Conservation (phyloP, 345 rosid species). For the Gossypium australe region DNA sequence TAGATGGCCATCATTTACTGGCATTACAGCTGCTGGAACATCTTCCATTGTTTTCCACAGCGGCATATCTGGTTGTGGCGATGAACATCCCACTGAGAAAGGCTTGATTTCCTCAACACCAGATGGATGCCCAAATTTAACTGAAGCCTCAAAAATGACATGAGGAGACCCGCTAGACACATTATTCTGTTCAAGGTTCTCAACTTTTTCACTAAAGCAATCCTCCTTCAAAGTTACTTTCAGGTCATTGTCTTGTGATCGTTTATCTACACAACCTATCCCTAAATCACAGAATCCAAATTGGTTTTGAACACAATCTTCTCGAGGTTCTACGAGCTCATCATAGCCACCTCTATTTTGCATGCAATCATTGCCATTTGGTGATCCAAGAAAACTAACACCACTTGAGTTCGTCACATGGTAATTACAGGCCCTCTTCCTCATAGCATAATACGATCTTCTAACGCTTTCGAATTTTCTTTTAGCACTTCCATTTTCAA, state of each 20-base stretch:
- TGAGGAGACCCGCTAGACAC: slow-evolving; percentile 9
- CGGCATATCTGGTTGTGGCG: slow-evolving; percentile 28
- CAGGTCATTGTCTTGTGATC: slow-evolving; percentile 2
- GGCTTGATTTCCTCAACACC: slow-evolving; percentile 19
- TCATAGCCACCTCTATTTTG: slow-evolving; percentile 3
- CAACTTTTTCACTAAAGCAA: background rate
- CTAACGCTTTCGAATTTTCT: slow-evolving; percentile 37
- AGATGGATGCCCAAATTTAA: slow-evolving; percentile 12
- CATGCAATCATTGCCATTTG: slow-evolving; percentile 6
- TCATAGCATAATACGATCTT: slow-evolving; percentile 23
- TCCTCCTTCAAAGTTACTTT: slow-evolving; percentile 2
- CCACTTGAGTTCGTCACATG: slow-evolving; percentile 6
- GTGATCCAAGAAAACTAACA: slow-evolving; percentile 11
- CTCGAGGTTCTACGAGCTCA: slow-evolving; percentile 2
- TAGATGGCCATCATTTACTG: slow-evolving; percentile 19
- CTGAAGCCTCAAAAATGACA: slow-evolving; percentile 10
- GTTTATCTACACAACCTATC: background rate
- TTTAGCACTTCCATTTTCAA: slow-evolving; percentile 26
- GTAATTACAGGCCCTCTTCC: slow-evolving; percentile 24
- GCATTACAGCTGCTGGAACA: slow-evolving; percentile 32
- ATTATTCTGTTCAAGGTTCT: slow-evolving; percentile 7
- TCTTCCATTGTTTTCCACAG: slow-evolving; percentile 41
- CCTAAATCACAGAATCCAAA: slow-evolving; percentile 18
- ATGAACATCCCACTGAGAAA: slow-evolving; percentile 18
- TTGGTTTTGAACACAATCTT: slow-evolving; percentile 12